A percentile compares a stretch with the other conserved stretches of the same genome.
Conservation (phyloP, 192 early-diverging fungal genomes). For the Phycomyces nitens region DNA sequence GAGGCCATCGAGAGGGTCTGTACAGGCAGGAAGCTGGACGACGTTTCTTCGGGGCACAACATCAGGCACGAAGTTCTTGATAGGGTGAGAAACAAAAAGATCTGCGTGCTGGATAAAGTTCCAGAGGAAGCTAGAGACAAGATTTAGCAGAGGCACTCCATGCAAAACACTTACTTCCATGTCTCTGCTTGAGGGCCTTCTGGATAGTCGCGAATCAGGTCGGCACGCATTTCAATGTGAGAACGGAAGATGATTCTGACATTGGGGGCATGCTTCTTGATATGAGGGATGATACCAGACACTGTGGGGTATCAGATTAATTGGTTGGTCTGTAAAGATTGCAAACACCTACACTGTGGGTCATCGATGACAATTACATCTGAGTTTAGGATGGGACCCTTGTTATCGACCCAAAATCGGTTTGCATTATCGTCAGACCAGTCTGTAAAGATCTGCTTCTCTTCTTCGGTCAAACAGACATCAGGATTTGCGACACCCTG, state of each 20-base stretch:
- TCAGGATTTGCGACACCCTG: conserved; percentile 68
- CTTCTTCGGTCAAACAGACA: conserved; percentile 52
- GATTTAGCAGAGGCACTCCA: too few relatives aligned
- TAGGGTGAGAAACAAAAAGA: conserved; percentile 78
- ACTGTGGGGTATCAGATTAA: too few relatives aligned
- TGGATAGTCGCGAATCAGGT: conserved; percentile 55
- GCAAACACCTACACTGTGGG: conserved; percentile 65
- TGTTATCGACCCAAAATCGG: conserved; percentile 66
- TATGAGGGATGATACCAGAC: conserved; percentile 74
- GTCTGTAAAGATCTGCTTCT: conserved; percentile 58
- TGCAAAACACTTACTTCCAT: conserved; percentile 63
- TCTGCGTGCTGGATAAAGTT: conserved; percentile 68
- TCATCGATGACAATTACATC: conserved; percentile 89
- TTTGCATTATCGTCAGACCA: conserved; percentile 71
- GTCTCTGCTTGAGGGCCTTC: conserved; percentile 66
- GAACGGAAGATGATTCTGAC: conserved; percentile 77
- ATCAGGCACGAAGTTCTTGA: conserved; percentile 68
- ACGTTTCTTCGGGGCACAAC: conserved; percentile 63
- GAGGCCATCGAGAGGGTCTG: conserved; percentile 79
- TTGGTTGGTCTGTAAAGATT: too few relatives aligned
- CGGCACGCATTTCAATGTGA: conserved; percentile 80
- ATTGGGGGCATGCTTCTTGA: conserved; percentile 63
- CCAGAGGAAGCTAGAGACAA: conserved; percentile 74
- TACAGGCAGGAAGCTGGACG: conserved; percentile 67
- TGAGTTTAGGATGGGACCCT: conserved; percentile 61